phyloP scores from a whole-genome alignment of 2,329 filamentous ascomycete species.

The Fusarium tuaranense region DNA sequence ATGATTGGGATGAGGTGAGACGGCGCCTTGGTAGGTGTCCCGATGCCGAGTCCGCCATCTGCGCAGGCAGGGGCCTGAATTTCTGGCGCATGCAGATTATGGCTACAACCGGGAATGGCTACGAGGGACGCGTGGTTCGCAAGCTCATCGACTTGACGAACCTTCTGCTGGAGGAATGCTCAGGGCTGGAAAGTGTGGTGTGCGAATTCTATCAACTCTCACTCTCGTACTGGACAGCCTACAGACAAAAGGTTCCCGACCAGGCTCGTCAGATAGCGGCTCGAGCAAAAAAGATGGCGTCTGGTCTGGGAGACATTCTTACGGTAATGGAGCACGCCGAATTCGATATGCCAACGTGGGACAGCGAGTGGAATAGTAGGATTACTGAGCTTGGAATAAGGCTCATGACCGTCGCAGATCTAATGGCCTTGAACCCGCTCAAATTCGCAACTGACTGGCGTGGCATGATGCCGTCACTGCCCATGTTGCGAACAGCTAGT shows the following conservation, averaged over 20 bases:
- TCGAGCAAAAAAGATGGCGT: conserved; percentile 2
- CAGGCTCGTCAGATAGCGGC: conserved; percentile 18
- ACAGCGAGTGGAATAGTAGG: conserved; percentile 29
- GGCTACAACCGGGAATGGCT: not conserved
- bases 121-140: conserved; percentile 26
- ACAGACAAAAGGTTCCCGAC: not conserved
- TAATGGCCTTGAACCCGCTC: conserved; percentile 17
- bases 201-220: conserved; percentile 40
- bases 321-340: not conserved
- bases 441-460: conserved; percentile 31
- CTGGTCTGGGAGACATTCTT: not conserved
- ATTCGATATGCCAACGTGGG: conserved; percentile 2
- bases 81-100: conserved; percentile 2
- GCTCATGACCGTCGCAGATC: conserved; percentile 17
- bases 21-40: not conserved
- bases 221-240: conserved; percentile 23
- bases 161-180: conserved; percentile 29
- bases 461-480: conserved; percentile 37
- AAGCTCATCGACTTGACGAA: conserved; percentile 31
- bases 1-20: not conserved
- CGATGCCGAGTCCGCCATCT: conserved; percentile 10
- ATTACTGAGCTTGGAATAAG: conserved; percentile 16
- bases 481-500: conserved; percentile 40
- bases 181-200: conserved; percentile 35
- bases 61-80: not conserved